Evolutionary conservation across 768 basidiomycete genomes (phyloP), one percentile per base, ranked within the genome.

Genomic region (Lepiota brunneoincarnata): DNA sequence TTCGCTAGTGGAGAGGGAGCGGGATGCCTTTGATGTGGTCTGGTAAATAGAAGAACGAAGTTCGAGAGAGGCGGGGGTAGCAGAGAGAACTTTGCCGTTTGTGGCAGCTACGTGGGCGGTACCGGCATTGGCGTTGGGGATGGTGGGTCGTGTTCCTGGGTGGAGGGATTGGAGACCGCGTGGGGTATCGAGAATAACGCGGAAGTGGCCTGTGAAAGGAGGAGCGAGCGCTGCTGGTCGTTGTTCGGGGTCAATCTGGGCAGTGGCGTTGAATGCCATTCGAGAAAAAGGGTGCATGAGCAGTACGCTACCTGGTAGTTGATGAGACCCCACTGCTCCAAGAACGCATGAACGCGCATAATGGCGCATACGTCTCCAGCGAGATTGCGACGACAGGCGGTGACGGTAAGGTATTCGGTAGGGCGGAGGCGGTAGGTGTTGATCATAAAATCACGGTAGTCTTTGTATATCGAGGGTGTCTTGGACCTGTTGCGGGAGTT

Each of bases 391-490:
- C 97, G 72, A 67, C 97, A 99, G 1, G 96, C 96, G 1, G 97
- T 99, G 55, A 98, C 91, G 15, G 97, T 99, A 54, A 99, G 80
- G 63, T 99, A 99, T 68, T 99, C 97, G 20, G 81, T 82, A 1
- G 97, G 97, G 47, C 97, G 81, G 36, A 99, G 78, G 47, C 97
- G 80, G 71, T 98, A 98, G 1, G 97, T 94, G 74, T 99, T 98
- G 69, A 99, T 84, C 96, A 99, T 99, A 62, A 99, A 99, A 77
- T 99, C 96, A 56, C 97, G 86, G 65, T 99, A 99, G 68, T 99
- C 96, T 70, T 98, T 98, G 78, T 98, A 99, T 58, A 98, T 93
- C 17, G 91, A 79, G 0, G 97, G 96, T 1, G 96, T 97, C 74
- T 99, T 99, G 58, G 87, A 90, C 52, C 95, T 75, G 69, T 98